Conservation (phyloP, 2,329 filamentous ascomycete genomes). For the Sclerotinia sclerotiorum region DNA sequence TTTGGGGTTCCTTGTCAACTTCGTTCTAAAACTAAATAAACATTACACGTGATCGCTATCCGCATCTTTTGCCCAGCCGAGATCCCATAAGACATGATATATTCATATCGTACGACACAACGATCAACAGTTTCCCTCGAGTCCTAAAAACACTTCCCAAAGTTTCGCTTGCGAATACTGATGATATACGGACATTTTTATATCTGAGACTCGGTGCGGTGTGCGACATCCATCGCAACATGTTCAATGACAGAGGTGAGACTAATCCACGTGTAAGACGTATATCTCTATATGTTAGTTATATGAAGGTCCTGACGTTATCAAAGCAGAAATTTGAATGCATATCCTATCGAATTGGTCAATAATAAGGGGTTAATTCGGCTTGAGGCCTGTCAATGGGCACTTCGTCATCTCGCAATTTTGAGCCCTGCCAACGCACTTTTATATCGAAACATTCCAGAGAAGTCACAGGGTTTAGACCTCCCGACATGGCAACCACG, state of each 20-base stretch:
- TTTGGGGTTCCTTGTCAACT: conserved; percentile 19
- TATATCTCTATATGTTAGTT: conserved; percentile 33
- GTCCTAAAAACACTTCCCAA: conserved; percentile 13
- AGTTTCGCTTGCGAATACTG: conserved; percentile 19
- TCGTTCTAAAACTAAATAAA: conserved; percentile 25
- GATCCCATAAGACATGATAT: conserved; percentile 33
- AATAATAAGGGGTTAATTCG: conserved; percentile 24
- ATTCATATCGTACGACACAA: conserved; percentile 35
- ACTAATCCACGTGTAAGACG: conserved; percentile 39
- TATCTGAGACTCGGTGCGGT: conserved; percentile 17
- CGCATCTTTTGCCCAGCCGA: conserved; percentile 27
- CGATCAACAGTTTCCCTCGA: conserved; percentile 28
- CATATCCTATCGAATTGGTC: conserved; percentile 18
- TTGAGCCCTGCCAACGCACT: conserved; percentile 32
- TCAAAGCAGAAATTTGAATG: conserved; percentile 28
- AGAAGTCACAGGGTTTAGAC: conserved; percentile 42
- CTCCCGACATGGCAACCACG: conserved; percentile 40
- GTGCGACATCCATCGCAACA: conserved; percentile 31
- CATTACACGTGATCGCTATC: conserved; percentile 34
- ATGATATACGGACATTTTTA: conserved; percentile 12
- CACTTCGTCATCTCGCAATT: conserved; percentile 35
- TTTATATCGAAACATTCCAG: conserved; percentile 40
- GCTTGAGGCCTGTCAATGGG: conserved; percentile 37
- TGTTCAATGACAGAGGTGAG: conserved; percentile 39
- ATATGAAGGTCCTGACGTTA: conserved; percentile 32